Percentiles rank a stretch among this genome's conserved stretches.
Conservation (phyloP, 2,329 filamentous ascomycete species). For the Daldinia sp. region DNA sequence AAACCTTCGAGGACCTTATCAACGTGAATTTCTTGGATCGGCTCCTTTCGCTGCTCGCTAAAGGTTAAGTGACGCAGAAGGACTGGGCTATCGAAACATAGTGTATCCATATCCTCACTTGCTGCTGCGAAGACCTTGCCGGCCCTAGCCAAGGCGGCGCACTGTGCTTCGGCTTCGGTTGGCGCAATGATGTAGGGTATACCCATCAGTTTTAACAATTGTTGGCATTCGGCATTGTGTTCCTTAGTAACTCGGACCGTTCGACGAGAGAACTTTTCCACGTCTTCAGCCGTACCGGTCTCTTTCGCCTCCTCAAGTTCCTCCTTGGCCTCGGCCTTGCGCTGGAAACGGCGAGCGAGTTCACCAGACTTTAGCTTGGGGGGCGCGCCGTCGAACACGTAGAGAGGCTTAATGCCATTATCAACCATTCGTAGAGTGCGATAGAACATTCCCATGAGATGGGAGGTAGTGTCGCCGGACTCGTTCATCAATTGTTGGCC, state of each 20-base stretch:
- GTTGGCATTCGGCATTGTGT: slow-evolving; percentile 95
- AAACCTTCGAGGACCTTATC: slow-evolving; percentile 87
- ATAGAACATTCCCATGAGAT: slow-evolving; percentile 99
- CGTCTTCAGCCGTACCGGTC: slow-evolving; percentile 94
- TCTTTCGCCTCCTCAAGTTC: slow-evolving; percentile 95
- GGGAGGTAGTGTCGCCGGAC: slow-evolving; percentile 93
- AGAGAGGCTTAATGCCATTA: slow-evolving; percentile 98
- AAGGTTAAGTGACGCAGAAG: slow-evolving; percentile 93
- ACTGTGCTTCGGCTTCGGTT: slow-evolving; percentile 97
- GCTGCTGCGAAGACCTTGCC: slow-evolving; percentile 97
- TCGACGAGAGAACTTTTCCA: slow-evolving; percentile 94
- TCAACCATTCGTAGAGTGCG: slow-evolving; percentile 97
- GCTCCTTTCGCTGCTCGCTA: slow-evolving; percentile 96
- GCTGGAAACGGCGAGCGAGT: slow-evolving; percentile 92
- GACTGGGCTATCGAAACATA: slow-evolving; percentile 94
- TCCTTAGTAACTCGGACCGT: slow-evolving; percentile 96
- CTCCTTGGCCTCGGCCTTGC: slow-evolving; percentile 91
- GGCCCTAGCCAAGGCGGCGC: slow-evolving; percentile 84
- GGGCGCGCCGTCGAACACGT: slow-evolving; percentile 96
- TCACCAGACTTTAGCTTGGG: slow-evolving; percentile 98
- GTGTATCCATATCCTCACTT: slow-evolving; percentile 98
- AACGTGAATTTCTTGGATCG: slow-evolving; percentile 93
- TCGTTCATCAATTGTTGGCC: slow-evolving; percentile 97
- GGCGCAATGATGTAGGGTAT: slow-evolving; percentile 94
- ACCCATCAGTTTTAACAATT: slow-evolving; percentile 91